Evolutionary conservation across 2,329 filamentous ascomycete species (phyloP), one percentile per base, ranked within the genome.

Genomic region (Botryotinia convoluta): DNA sequence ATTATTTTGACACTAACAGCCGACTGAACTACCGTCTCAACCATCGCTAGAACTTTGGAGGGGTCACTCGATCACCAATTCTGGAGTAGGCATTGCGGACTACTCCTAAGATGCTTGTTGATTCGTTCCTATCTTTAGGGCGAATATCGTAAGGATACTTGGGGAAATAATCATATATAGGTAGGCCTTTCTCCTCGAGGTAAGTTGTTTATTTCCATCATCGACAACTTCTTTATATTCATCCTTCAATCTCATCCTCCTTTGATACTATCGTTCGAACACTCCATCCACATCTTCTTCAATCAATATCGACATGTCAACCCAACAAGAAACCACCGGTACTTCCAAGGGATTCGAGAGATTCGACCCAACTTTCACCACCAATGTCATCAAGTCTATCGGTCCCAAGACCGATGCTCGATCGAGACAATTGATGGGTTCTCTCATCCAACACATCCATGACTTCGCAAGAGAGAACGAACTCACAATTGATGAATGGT

Each of bases 401-500:
- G 89, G 91, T 71, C 90, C 91, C 78, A 89, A 92, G 78, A 89
- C 89, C 20, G 84, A 87, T 70, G 88, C 91, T 73, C 86, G 92
- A 74, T 87, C 89, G 78, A 87, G 90, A 74, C 84, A 88, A 76
- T 85, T 94, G 78, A 84, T 94, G 79, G 82, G 85, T 74, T 85
- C 87, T 42, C 83, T 94, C 78, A 90, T 94, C 82, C 85, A 84
- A 67, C 92, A 94, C 84, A 85, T 95, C 74, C 92, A 95, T 84
- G 91, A 94, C 83, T 94, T 94, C 81, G 88, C 89, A 73, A 89
- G 92, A 73, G 92, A 95, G 80, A 88, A 93, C 76, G 91, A 94
- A 83, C 88, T 95, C 69, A 93, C 90, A 29, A 86, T 89, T 45
- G 92, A 93, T 72, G 92, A 95, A 83, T 94, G 92, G 92, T 88